Base-by-base conservation (phyloP, 2,329 filamentous ascomycete species). In the Elsinoe fawcettii region DNA sequence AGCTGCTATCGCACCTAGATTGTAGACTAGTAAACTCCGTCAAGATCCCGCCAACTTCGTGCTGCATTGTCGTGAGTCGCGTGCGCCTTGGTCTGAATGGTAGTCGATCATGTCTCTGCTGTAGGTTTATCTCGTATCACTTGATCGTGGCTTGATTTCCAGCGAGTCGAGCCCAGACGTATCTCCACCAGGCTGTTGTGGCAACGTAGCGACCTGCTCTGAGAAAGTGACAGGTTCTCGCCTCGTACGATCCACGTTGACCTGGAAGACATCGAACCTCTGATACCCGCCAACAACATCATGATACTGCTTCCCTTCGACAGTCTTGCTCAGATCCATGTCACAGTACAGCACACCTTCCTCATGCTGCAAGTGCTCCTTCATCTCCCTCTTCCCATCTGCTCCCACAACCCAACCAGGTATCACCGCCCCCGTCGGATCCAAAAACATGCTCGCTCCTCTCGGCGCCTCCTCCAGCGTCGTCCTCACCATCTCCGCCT, bases 251-350 rank as follows among this genome's bases (percentile, higher is more conserved):
- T 79, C 69, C 0, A 82, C 75, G 30, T 71, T 75, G 7, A 81
- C 55, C 27, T 79, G 69, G 61, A 82, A 82, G 1, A 82, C 69
- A 63, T 82, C 78, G 2, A 78, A 64, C 1, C 80, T 67, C 64
- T 82, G 80, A 65, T 82, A 81, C 0, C 77, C 77, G 0, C 79
- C 79, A 1, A 77, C 77, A 2, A 80, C 72, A 65, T 82, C 80
- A 59, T 81, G 79, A 59, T 77, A 81, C 63, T 81, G 79, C 61
- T 82, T 82, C 0, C 75, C 75, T 60, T 82, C 79, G 0, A 82
- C 67, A 37, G 77, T 80, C 3, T 74, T 70, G 0, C 70, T 69
- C 3, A 81, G 59, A 62, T 80, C 68, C 59, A 82, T 58, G 58
- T 81, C 77, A 0, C 76, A 77, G 62, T 81, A 81, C 6, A 79